Evolutionary conservation across 129 eudicot genomes (phyloP).

Genomic region (Flaveria bidentis): DNA sequence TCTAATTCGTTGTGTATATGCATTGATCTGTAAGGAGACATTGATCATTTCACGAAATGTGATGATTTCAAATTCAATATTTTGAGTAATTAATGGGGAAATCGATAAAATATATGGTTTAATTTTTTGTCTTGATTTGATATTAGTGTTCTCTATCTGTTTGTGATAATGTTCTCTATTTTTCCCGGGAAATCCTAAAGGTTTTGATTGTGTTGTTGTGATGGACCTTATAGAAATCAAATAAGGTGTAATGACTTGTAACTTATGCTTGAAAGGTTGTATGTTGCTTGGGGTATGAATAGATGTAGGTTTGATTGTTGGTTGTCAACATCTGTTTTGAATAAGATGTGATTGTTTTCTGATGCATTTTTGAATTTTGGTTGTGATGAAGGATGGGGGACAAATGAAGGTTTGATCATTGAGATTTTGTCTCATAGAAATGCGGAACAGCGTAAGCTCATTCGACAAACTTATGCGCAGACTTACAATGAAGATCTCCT

Average conservation of each 20-base stretch:
- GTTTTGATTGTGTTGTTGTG: no score
- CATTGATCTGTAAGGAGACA: no score
- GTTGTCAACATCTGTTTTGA: not conserved
- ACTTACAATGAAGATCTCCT: slow-evolving; percentile 84
- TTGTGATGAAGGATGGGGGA: slow-evolving; percentile 79
- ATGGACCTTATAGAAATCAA: no score
- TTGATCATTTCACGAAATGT: no score
- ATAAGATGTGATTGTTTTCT: not conserved
- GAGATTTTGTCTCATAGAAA: slow-evolving; percentile 77
- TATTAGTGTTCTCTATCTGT: not conserved
- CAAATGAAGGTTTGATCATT: slow-evolving; percentile 79
- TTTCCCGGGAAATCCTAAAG: not conserved
- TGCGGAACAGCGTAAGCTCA: slow-evolving; percentile 68
- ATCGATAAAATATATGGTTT: no score
- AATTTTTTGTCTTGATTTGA: no score
- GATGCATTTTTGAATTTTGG: slow-evolving; percentile 1
- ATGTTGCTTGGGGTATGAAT: not conserved
- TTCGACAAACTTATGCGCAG: slow-evolving; percentile 62
- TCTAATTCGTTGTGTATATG: no score
- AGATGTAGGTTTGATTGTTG: slow-evolving; percentile 12
- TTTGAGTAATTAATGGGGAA: no score
- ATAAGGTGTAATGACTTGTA: not conserved
- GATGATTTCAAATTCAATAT: no score
- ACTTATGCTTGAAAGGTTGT: not conserved
- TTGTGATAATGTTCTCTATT: not conserved